phyloP scores from a whole-genome alignment of 139 green algal genomes.

The Chlamydomonas incerta region DNA sequence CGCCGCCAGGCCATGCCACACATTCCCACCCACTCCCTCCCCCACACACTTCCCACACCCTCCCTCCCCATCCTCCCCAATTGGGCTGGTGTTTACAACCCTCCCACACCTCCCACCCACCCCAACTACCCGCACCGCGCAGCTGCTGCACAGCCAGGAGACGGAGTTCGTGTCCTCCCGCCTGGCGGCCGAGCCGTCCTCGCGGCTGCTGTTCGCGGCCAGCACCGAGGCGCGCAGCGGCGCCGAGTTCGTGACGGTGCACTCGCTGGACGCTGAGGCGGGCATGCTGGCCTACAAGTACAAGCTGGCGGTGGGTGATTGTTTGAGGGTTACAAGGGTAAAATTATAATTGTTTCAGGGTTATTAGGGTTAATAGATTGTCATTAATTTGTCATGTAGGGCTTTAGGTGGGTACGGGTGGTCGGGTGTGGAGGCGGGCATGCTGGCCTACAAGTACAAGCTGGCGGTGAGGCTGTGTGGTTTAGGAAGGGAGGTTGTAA shows the following conservation, averaged over 20 bases:
- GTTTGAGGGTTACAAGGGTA: too few relatives aligned
- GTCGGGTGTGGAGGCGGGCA: slow-evolving; percentile 59
- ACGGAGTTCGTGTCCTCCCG: slow-evolving; percentile 49
- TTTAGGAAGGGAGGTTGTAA: too few relatives aligned
- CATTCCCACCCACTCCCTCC: too few relatives aligned
- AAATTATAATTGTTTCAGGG: too few relatives aligned
- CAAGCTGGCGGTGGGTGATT: slow-evolving; percentile 12
- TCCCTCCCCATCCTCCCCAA: too few relatives aligned
- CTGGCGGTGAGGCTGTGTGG: too few relatives aligned
- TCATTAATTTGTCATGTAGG: too few relatives aligned
- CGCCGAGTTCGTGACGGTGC: slow-evolving; percentile 54
- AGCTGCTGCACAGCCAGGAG: slow-evolving; percentile 70
- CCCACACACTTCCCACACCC: too few relatives aligned
- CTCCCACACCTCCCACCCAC: not conserved
- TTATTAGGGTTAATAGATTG: too few relatives aligned
- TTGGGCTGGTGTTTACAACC: too few relatives aligned
- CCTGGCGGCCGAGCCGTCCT: slow-evolving; percentile 56
- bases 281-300: slow-evolving; percentile 57
- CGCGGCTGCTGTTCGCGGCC: slow-evolving; percentile 53
- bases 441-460: slow-evolving; percentile 54
- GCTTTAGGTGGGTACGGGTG: too few relatives aligned
- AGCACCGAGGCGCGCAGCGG: slow-evolving; percentile 26
- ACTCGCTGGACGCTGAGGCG: slow-evolving; percentile 58
- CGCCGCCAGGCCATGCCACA: too few relatives aligned
- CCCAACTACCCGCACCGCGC: not conserved